These are phyloP conservation scores for Pseudoperonospora humuli DNA, from an alignment of 352 stramenopile genomes.

Conservation along the genomic window DNA sequence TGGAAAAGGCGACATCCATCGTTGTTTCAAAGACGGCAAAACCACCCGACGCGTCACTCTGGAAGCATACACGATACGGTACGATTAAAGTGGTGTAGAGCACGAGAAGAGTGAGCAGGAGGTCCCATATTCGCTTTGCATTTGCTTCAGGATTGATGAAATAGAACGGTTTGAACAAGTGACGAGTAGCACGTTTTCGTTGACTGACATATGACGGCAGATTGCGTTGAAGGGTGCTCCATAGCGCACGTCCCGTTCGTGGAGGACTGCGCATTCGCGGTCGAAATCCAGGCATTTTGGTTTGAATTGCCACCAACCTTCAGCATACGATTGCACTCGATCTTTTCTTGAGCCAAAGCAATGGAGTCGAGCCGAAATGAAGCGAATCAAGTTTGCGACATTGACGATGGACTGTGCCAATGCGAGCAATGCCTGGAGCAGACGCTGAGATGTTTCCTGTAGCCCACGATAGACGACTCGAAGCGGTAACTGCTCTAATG, in stretches of 20 bases:
- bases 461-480: slow-evolving; percentile 4
- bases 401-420: slow-evolving; percentile 24
- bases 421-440: slow-evolving; percentile 2
- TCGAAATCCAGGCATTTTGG: slow-evolving; percentile 18
- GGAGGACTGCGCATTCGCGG: slow-evolving; percentile 17
- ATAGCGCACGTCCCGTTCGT: slow-evolving; percentile 40
- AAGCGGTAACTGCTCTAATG: slow-evolving; percentile 22
- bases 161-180: slow-evolving; percentile 24
- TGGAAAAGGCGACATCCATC: slow-evolving; percentile 61
- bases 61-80: slow-evolving; percentile 74
- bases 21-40: slow-evolving; percentile 42
- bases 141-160: slow-evolving; percentile 59
- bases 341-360: not conserved
- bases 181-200: slow-evolving; percentile 24
- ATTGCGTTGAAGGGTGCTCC: slow-evolving; percentile 43
- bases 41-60: slow-evolving; percentile 40
- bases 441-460: too few relatives aligned
- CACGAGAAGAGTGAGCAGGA: slow-evolving; percentile 54
- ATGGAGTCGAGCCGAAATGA: slow-evolving; percentile 11
- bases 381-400: slow-evolving; percentile 16
- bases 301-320: slow-evolving; percentile 3
- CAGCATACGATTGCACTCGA: slow-evolving; percentile 16
- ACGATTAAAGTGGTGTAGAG: slow-evolving; percentile 72
- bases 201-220: slow-evolving; percentile 40
- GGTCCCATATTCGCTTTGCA: slow-evolving; percentile 57